Conservation (phyloP, 208 protist genomes). For the Trypanosoma brucei region DNA sequence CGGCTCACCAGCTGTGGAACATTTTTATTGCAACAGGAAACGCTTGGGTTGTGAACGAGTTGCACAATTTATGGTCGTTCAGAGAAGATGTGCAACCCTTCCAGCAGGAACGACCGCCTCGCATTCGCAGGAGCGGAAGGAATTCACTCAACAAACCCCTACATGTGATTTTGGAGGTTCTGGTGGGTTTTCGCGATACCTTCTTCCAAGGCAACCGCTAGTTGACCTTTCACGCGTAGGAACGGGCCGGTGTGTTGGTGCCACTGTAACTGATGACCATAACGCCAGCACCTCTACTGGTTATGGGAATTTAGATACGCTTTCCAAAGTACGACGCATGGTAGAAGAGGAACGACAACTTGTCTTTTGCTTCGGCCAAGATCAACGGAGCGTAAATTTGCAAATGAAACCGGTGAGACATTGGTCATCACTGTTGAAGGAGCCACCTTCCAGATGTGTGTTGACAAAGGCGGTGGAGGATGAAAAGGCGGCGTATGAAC, state of each 20-base stretch:
- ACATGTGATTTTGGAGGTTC: constrained; percentile 7
- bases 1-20: constrained; percentile 12
- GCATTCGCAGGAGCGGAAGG: neutral
- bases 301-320: neutral
- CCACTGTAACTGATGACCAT: constrained; percentile 5
- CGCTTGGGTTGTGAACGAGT: constrained; percentile 6
- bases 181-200: neutral
- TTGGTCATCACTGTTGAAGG: constrained; percentile 16
- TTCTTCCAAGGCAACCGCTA: constrained; percentile 5
- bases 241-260: neutral
- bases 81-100: neutral
- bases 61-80: constrained; percentile 15
- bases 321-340: constrained; percentile 24
- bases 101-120: neutral
- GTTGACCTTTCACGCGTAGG: constrained; percentile 4
- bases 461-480: constrained; percentile 15
- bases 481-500: constrained; percentile 19
- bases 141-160: no score
- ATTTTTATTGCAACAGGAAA: constrained; percentile 17
- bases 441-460: constrained; percentile 8
- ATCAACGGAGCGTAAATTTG: neutral
- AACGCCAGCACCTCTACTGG: neutral
- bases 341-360: constrained; percentile 11
- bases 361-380: neutral
- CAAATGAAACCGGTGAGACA: neutral